Conservation (phyloP, 2,329 filamentous ascomycete genomes). For the Cladophialophora bantiana region DNA sequence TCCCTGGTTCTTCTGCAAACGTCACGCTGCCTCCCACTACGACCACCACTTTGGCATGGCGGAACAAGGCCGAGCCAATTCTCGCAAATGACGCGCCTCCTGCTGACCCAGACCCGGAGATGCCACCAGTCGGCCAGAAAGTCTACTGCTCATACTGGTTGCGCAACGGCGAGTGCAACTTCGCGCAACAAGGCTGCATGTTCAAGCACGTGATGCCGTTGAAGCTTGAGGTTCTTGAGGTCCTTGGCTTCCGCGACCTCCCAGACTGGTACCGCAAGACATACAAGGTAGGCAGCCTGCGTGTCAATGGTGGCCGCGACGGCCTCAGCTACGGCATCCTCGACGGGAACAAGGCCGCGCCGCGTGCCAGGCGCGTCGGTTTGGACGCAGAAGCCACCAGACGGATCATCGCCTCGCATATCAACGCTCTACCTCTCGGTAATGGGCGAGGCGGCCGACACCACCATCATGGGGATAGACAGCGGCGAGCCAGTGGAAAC, state of each 20-base stretch:
- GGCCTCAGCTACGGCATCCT: conserved; percentile 27
- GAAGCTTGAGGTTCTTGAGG: conserved; percentile 68
- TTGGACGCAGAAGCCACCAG: background rate
- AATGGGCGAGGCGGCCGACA: background rate
- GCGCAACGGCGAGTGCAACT: conserved; percentile 82
- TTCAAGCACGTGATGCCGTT: conserved; percentile 91
- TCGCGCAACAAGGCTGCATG: conserved; percentile 82
- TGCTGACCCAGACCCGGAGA: conserved; percentile 5
- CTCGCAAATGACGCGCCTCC: background rate
- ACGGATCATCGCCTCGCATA: conserved; percentile 20
- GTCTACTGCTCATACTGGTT: conserved; percentile 91
- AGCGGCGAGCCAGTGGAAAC: background rate
- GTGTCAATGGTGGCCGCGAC: conserved; percentile 27
- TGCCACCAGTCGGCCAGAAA: conserved; percentile 61
- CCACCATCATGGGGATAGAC: background rate
- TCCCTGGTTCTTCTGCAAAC: background rate
- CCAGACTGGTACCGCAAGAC: conserved; percentile 66
- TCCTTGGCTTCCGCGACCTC: conserved; percentile 69
- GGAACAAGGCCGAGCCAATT: background rate
- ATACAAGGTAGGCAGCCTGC: conserved; percentile 44
- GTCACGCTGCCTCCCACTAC: background rate
- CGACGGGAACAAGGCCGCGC: conserved; percentile 15
- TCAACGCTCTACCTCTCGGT: conserved; percentile 9
- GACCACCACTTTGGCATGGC: conserved; percentile 7
- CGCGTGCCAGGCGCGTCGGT: conserved; percentile 1